Evolutionary conservation across 2,329 filamentous ascomycete genomes (phyloP), one percentile per base, ranked within the genome.

Genomic region (Penicillium sp.): DNA sequence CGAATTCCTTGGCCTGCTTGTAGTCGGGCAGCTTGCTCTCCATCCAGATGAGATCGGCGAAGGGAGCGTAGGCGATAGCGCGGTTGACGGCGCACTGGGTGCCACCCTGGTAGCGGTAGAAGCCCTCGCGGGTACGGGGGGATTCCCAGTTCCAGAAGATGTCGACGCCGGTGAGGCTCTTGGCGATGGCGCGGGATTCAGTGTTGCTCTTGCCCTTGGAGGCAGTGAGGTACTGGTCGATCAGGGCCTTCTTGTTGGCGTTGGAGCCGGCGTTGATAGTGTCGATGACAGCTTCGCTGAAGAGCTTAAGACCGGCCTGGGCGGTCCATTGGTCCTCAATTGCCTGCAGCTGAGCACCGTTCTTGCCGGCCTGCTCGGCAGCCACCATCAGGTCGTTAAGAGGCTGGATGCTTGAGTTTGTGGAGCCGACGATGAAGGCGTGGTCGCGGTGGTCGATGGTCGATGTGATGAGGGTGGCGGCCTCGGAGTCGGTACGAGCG

Each of bases 31-130:
- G 82, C 81, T 96, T 97, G 80, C 89, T 93, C 85, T 99, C 94
- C 94, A 99, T 99, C 94, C 94, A 99, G 77, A 99, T 96, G 75
- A 95, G 87, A 72, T 97, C 93, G 62, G 89, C 89, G 79, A 95
- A 96, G 2, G 94, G 93, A 0, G 91, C 93, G 73, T 95, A 97
- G 6, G 93, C 91, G 58, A 96, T 80, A 35, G 93, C 93, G 48
- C 93, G 87, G 82, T 94, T 95, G 74, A 97, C 81, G 59, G 93
- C 92, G 75, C 90, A 96, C 76, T 92, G 88, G 71, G 90, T 96
- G 59, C 94, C 94, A 60, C 94, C 94, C 77, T 91, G 84, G 74
- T 97, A 89, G 62, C 94, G 84, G 82, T 96, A 97, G 85, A 89
- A 99, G 13, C 94, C 94, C 81, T 99, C 94, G 54, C 94, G 85